Percentiles rank a stretch among this genome's conserved stretches.
phyloP scores from a whole-genome alignment of 2,329 filamentous ascomycete species.

The Verticillium zaregamsianum region DNA sequence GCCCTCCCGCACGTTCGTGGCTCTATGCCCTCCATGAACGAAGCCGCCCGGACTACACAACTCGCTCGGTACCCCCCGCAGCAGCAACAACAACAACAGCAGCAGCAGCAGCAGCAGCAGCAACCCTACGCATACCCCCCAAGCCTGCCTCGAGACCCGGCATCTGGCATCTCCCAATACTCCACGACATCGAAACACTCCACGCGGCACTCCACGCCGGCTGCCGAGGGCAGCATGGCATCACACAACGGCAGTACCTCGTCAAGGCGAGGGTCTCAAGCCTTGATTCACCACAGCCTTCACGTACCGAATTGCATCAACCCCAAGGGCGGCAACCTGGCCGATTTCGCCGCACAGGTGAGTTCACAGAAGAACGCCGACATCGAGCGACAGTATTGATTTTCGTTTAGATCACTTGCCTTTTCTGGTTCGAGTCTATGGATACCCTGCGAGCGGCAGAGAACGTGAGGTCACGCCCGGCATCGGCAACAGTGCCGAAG shows the following conservation, averaged over 20 bases:
- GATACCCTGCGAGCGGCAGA: conserved; percentile 74
- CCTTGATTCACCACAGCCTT: conserved; percentile 55
- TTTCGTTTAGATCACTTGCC: conserved; percentile 71
- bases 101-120: conserved; percentile 14
- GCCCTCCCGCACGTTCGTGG: conserved; percentile 27
- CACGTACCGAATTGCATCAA: conserved; percentile 75
- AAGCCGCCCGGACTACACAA: conserved; percentile 24
- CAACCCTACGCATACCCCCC: conserved; percentile 14
- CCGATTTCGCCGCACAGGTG: conserved; percentile 82
- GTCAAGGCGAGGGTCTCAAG: conserved; percentile 34
- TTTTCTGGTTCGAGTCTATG: conserved; percentile 96
- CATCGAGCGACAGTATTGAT: conserved; percentile 4
- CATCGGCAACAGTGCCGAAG: conserved; percentile 37
- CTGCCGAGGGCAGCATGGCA: conserved; percentile 21
- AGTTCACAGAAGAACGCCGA: conserved; percentile 16
- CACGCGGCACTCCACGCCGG: conserved; percentile 33
- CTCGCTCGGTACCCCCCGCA: conserved; percentile 25
- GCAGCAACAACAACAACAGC: conserved; percentile 8
- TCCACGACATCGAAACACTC: conserved; percentile 27
- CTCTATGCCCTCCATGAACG: conserved; percentile 25
- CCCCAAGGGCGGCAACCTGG: conserved; percentile 67
- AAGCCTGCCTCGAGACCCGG: conserved; percentile 7
- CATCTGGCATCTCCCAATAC: conserved; percentile 10
- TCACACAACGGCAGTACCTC: conserved; percentile 26
- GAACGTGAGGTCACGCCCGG: conserved; percentile 42